Evolutionary conservation across 108 stramenopile genomes (phyloP), one percentile per base, ranked within the genome.

Genomic region (Cyclotella atomus): DNA sequence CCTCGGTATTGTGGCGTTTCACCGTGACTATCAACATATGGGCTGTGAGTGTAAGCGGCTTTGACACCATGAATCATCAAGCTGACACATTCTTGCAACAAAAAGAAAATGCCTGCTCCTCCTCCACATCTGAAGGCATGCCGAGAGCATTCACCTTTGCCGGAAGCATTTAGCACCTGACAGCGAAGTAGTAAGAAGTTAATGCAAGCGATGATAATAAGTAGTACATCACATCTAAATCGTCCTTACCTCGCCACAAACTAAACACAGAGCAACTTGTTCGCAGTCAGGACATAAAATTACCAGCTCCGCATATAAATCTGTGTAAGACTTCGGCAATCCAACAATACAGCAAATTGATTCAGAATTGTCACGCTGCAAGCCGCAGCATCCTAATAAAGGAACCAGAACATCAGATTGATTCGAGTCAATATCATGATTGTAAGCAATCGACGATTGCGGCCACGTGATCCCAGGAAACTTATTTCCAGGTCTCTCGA

Each of bases 1-100:
- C 95, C 95, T 55, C 93, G 76, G 70, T 90, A 94, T 43, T 92
- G 90, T 0, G 93, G 92, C 20, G 92, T 94, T 82, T 98, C 97
- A 4, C 96, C 96, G 61, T 97, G 92, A 65, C 85, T 89, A 59
- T 98, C 97, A 34, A 97, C 97, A 63, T 96, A 98, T 2, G 96
- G 96, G 77, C 94, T 90, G 59, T 93, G 91, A 24, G 96, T 85
- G 49, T 97, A 98, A 3, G 91, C 90, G 0, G 96, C 96, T 53
- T 89, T 91, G 1, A 68, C 60, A 8, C 91, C 92, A 78, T 96
- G 94, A 69, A 98, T 85, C 16, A 96, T 83, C 33, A 98, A 73
- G 14, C 92, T 90, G 56, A 79, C 70, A 77, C 96, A 97, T 77
- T 98, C 96, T 73, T 96, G 95, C 57, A 98, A 68, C 21, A 98